These are phyloP conservation scores for Ceratocystis harringtonii DNA, from an alignment of 2,329 filamentous ascomycete species.

Conservation along the genomic window DNA sequence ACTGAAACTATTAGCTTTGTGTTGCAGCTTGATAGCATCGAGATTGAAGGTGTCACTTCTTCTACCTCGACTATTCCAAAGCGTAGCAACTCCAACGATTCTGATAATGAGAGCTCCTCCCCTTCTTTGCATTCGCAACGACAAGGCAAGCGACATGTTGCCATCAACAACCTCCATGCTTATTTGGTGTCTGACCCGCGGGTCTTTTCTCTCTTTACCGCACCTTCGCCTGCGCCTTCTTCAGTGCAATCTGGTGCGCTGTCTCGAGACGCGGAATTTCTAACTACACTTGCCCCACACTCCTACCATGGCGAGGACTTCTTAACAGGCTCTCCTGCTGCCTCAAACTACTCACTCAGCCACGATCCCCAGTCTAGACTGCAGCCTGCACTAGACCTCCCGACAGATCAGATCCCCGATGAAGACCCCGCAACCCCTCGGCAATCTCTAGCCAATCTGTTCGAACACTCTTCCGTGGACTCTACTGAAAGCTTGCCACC, in stretches of 20 bases:
- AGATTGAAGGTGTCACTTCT: conserved; percentile 49
- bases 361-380: background rate
- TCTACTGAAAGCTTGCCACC: conserved; percentile 11
- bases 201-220: conserved; percentile 44
- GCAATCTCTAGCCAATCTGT: conserved; percentile 9
- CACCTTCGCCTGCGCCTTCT: conserved; percentile 35
- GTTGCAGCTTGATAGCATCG: conserved; percentile 47
- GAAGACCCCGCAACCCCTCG: conserved; percentile 14
- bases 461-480: background rate
- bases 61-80: background rate
- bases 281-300: conserved; percentile 32
- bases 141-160: conserved; percentile 50
- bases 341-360: conserved; percentile 9
- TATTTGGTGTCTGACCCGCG: conserved; percentile 53
- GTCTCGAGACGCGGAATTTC: conserved; percentile 23
- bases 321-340: conserved; percentile 16
- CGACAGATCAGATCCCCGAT: background rate
- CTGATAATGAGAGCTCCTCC: background rate
- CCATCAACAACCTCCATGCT: conserved; percentile 47
- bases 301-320: conserved; percentile 25
- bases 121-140: background rate
- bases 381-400: background rate
- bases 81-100: background rate
- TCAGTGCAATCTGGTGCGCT: background rate
- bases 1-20: conserved; percentile 41